Conservation (phyloP, 805 yeast genomes). For the Nakazawaea anatomiae region DNA sequence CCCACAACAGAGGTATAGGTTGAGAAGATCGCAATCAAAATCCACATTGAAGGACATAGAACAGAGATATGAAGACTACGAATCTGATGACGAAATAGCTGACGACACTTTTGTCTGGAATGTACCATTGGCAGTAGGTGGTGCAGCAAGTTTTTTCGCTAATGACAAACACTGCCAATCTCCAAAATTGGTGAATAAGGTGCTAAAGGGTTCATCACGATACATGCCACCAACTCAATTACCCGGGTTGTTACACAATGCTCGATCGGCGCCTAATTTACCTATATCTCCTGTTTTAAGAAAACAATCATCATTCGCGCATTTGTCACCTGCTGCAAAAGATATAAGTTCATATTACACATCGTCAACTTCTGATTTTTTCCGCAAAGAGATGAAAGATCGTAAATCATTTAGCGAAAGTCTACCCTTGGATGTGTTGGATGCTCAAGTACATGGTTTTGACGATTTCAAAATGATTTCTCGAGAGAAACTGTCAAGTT, state of each 20-base stretch:
- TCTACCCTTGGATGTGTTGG: constrained; percentile 31
- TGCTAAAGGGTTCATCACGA: constrained; percentile 12
- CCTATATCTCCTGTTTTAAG: constrained; percentile 2
- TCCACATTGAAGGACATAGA: constrained; percentile 28
- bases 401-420: constrained; percentile 28
- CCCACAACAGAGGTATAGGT: constrained; percentile 35
- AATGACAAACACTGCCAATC: constrained; percentile 3
- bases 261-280: not conserved
- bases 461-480: constrained; percentile 61
- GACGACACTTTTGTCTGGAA: constrained; percentile 42
- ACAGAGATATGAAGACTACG: constrained; percentile 28
- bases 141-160: constrained; percentile 24
- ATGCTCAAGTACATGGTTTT: constrained; percentile 32
- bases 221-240: constrained; percentile 2
- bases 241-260: constrained; percentile 4
- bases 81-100: constrained; percentile 28
- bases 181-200: constrained; percentile 10
- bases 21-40: constrained; percentile 28
- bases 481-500: constrained; percentile 46
- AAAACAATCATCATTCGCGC: constrained; percentile 21
- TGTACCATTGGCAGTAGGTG: constrained; percentile 41
- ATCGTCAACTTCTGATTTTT: constrained; percentile 27
- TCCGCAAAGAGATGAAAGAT: constrained; percentile 29
- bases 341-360: constrained; percentile 37
- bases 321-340: constrained; percentile 29